Evolutionary conservation across 257 asterid species (phyloP).

Genomic region (Gentiana dahurica): DNA sequence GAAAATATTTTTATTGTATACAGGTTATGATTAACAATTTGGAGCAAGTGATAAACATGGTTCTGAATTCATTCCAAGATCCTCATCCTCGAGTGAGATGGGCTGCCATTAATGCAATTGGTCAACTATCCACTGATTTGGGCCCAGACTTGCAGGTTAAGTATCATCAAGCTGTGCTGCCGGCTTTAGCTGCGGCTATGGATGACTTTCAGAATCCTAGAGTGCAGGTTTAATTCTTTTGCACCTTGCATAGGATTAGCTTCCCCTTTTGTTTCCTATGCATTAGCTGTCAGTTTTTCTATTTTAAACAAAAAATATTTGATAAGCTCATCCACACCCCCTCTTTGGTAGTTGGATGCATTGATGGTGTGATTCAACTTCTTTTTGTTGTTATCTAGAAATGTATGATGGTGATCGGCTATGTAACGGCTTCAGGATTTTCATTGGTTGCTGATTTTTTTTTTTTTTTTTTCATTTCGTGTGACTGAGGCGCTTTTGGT

Average conservation of each 20-base stretch:
- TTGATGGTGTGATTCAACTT: too few species aligned
- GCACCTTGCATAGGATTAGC: background rate
- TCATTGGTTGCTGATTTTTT: too few species aligned
- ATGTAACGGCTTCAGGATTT: too few species aligned
- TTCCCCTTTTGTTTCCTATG: too few species aligned
- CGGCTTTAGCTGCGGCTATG: constrained; percentile 80
- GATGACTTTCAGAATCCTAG: constrained; percentile 93
- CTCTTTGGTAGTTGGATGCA: too few species aligned
- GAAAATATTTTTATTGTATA: background rate
- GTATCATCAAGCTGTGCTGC: constrained; percentile 70
- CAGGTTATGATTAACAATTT: constrained; percentile 88
- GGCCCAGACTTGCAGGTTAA: constrained; percentile 96
- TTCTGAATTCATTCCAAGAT: constrained; percentile 84
- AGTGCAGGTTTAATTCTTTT: constrained; percentile 58
- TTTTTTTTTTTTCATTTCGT: too few species aligned
- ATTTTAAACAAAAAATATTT: too few species aligned
- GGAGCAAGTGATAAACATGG: constrained; percentile 88
- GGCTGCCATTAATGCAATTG: constrained; percentile 99
- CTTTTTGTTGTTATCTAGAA: too few species aligned
- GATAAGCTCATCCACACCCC: too few species aligned
- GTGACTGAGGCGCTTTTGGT: too few species aligned
- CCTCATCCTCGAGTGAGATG: constrained; percentile 98
- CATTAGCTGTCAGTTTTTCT: too few species aligned
- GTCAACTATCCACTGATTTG: constrained; percentile 94
- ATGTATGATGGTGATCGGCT: too few species aligned